phyloP scores from a whole-genome alignment of 1,139 yeast species.

The Pneumocystis oryctolagi region DNA sequence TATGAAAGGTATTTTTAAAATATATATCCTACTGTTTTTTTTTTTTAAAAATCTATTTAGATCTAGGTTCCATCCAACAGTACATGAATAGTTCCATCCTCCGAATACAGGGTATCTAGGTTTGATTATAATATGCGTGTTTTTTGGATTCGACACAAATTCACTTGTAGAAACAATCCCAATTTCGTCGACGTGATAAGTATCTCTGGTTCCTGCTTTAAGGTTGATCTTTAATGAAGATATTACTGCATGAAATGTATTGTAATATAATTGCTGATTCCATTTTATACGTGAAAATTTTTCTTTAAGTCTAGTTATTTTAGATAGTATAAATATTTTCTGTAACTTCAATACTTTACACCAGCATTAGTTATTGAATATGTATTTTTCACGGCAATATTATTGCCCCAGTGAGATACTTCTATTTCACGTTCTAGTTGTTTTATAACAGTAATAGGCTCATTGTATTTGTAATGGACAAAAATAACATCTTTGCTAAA shows the following conservation, averaged over 20 bases:
- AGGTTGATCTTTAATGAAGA: slow-evolving; percentile 37
- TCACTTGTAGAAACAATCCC: slow-evolving; percentile 86
- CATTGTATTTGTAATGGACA: slow-evolving; percentile 49
- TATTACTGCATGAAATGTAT: slow-evolving; percentile 27
- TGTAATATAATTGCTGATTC: slow-evolving; percentile 18
- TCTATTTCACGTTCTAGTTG: slow-evolving; percentile 61
- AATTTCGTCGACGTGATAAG: slow-evolving; percentile 73
- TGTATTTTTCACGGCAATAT: slow-evolving; percentile 61
- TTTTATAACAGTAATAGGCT: slow-evolving; percentile 49
- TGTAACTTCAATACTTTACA: slow-evolving; percentile 29
- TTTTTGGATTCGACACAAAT: slow-evolving; percentile 27
- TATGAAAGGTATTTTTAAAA: slow-evolving; percentile 54
- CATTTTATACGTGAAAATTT: slow-evolving; percentile 28
- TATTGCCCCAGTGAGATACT: slow-evolving; percentile 62
- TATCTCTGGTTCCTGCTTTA: slow-evolving; percentile 39
- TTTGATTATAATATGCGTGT: slow-evolving; percentile 38
- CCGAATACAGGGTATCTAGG: slow-evolving; percentile 93
- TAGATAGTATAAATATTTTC: slow-evolving; percentile 37
- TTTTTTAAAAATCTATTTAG: slow-evolving; percentile 39
- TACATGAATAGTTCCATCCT: slow-evolving; percentile 90
- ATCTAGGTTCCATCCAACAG: slow-evolving; percentile 74
- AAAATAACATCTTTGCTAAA: slow-evolving; percentile 34
- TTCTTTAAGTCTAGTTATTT: slow-evolving; percentile 28
- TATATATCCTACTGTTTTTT: slow-evolving; percentile 34
- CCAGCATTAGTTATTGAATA: slow-evolving; percentile 69